Conservation (phyloP, 208 protist species). For the Leishmania aethiopica region DNA sequence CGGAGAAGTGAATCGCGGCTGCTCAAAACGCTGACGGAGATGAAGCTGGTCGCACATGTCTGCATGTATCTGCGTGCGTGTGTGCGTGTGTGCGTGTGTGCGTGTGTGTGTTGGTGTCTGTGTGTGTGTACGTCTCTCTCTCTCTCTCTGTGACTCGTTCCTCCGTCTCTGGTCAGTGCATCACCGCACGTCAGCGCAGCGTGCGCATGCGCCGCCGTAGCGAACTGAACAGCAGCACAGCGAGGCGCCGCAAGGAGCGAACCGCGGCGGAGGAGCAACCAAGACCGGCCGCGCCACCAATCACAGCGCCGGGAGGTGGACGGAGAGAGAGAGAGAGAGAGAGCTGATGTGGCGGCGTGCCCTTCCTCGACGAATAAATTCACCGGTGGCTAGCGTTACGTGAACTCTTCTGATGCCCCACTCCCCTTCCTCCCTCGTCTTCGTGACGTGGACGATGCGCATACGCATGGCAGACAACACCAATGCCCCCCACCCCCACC, state of each 20-base stretch:
- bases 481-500: neutral
- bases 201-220: neutral
- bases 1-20: conserved; percentile 34
- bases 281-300: neutral
- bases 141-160: neutral
- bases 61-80: conserved; percentile 12
- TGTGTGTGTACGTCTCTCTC: neutral
- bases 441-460: neutral
- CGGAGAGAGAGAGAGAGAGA: neutral
- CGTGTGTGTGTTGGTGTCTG: neutral
- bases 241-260: neutral
- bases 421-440: neutral
- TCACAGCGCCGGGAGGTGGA: neutral
- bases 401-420: neutral
- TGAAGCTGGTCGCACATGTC: conserved; percentile 2
- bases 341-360: neutral
- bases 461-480: neutral
- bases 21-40: conserved; percentile 31
- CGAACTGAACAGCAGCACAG: neutral
- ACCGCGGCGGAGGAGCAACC: neutral
- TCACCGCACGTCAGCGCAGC: too few relatives aligned
- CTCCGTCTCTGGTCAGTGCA: neutral
- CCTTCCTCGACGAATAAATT: neutral
- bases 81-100: neutral
- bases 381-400: neutral